These are phyloP conservation scores for Diutina siamensis DNA, from an alignment of 1,139 yeast species.

Conservation along the genomic window DNA sequence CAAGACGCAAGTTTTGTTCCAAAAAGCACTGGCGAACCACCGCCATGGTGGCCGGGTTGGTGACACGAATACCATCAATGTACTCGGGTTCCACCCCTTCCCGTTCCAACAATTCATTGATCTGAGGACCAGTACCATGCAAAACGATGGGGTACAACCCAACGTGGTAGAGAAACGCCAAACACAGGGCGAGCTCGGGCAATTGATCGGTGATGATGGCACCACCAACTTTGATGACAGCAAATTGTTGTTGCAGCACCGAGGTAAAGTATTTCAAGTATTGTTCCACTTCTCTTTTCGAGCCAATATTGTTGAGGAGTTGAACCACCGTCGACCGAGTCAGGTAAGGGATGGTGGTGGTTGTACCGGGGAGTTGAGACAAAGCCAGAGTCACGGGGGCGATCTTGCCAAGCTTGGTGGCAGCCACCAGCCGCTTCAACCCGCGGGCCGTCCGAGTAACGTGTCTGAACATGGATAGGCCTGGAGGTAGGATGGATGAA, in stretches of 20 bases:
- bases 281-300: slow-evolving; percentile 96
- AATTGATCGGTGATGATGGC: slow-evolving; percentile 94
- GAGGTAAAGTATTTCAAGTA: slow-evolving; percentile 93
- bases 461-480: background rate
- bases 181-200: slow-evolving; percentile 86
- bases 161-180: slow-evolving; percentile 92
- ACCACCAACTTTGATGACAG: slow-evolving; percentile 97
- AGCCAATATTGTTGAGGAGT: slow-evolving; percentile 86
- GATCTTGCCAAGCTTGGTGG: background rate
- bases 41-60: slow-evolving; percentile 89
- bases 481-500: background rate
- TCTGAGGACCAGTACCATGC: slow-evolving; percentile 99
- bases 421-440: slow-evolving; percentile 5
- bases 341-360: slow-evolving; percentile 21
- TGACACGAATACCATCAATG: slow-evolving; percentile 92
- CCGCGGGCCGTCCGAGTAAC: background rate
- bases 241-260: slow-evolving; percentile 91
- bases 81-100: slow-evolving; percentile 96
- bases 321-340: slow-evolving; percentile 94
- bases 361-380: background rate
- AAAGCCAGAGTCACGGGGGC: background rate
- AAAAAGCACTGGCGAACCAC: slow-evolving; percentile 92
- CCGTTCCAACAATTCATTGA: slow-evolving; percentile 81
- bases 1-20: slow-evolving; percentile 88
- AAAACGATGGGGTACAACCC: slow-evolving; percentile 94